Evolutionary conservation across 2,329 filamentous ascomycete species (phyloP).

Genomic region (Fusarium nanum): DNA sequence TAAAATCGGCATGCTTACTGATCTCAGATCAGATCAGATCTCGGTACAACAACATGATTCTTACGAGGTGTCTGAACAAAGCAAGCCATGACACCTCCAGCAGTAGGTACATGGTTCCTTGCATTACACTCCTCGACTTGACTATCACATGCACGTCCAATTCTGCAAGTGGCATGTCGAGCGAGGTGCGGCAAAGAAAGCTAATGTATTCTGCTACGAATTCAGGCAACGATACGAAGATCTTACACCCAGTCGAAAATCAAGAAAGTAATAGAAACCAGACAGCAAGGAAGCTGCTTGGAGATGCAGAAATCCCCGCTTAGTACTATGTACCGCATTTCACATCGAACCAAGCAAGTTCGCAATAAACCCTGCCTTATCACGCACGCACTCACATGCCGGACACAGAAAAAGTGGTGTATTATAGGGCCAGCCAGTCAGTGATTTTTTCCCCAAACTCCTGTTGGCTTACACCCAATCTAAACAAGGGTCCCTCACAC

Average conservation of each 20-base stretch:
- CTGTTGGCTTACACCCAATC: slow-evolving; percentile 1
- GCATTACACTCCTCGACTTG: slow-evolving; percentile 4
- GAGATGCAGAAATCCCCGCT: background rate
- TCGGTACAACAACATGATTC: background rate
- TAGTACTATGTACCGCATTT: slow-evolving; percentile 2
- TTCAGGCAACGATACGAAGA: slow-evolving; percentile 11
- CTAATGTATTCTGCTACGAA: background rate
- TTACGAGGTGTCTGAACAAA: background rate
- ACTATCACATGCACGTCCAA: slow-evolving; percentile 22
- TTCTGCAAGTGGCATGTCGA: slow-evolving; percentile 3
- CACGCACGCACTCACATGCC: slow-evolving; percentile 28
- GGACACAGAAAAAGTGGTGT: slow-evolving; percentile 11
- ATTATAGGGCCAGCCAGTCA: slow-evolving; percentile 19
- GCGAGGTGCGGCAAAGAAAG: background rate
- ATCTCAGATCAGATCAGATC: slow-evolving; percentile 6
- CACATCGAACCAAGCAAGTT: slow-evolving; percentile 19
- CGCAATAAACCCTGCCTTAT: slow-evolving; percentile 35
- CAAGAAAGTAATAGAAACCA: slow-evolving; percentile 4
- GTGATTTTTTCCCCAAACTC: slow-evolving; percentile 15
- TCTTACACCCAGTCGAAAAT: slow-evolving; percentile 8
- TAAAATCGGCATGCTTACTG: background rate
- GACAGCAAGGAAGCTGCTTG: slow-evolving; percentile 1
- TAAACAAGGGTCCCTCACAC: slow-evolving; percentile 35
- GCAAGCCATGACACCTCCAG: background rate
- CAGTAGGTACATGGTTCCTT: slow-evolving; percentile 10